Base-by-base conservation (phyloP, 352 stramenopile genomes). In the Pythium brassicae region DNA sequence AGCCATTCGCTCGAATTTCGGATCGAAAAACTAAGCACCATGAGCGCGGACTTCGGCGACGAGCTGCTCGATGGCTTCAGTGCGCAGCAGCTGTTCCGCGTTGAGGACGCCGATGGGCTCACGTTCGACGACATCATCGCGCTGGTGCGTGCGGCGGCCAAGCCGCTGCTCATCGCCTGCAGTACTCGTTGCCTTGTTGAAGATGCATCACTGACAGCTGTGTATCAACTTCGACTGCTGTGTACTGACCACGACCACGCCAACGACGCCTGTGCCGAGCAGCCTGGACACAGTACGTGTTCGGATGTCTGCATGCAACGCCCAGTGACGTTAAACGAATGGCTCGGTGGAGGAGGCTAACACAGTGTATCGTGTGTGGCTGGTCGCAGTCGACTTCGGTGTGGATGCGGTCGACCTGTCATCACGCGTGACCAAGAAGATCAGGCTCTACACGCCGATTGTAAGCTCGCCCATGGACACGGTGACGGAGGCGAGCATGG, bases 391-490 rank as follows among this genome's bases (percentile, higher is more conserved):
- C 66, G 67, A 93, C 62, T 99, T 99, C 65, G 85, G 85, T 17
- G 81, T 98, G 15, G 81, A 97, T 47, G 83, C 98, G 34, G 96
- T 99, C 35, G 85, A 93, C 23, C 83, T 99, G 59, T 87, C 81
- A 19, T 96, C 94, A 17, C 71, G 66, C 10, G 50, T 94, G 47
- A 88, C 90, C 35, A 89, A 81, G 67, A 97, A 96, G 65, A 99
- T 99, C 67, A 86, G 65, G 35, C 67, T 99, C 50, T 89, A 96
- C 44, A 66, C 83, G 45, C 96, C 96, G 14, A 95, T 99, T 53
- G 92, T 99, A 37, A 98, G 91, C 20, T 99, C 94, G 47, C 97
- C 97, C 2, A 99, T 99, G 97, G 97, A 99, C 80, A 99, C 97
- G 20, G 97, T 99, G 35, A 99, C 97, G 22, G 97, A 99, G 69